Percentiles rank a stretch among this genome's conserved stretches.
Conservation (phyloP, 2,329 filamentous ascomycete species). For the Penicillium capsulatum region DNA sequence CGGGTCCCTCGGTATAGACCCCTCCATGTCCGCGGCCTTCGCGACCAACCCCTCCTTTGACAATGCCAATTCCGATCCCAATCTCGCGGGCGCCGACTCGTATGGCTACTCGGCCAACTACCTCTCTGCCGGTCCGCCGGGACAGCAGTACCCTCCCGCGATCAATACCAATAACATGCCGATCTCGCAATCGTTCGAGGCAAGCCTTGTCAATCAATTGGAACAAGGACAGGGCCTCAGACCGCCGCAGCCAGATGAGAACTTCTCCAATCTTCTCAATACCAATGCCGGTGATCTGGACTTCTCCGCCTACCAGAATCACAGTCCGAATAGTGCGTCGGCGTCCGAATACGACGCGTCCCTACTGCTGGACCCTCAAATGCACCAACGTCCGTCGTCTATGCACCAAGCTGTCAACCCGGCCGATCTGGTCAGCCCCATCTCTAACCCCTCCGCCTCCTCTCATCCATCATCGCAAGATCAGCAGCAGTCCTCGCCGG, state of each 20-base stretch:
- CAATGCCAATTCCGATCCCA: constrained; percentile 23
- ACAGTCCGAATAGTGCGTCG: constrained; percentile 28
- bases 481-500: constrained; percentile 50
- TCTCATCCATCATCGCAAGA: constrained; percentile 55
- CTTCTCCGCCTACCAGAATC: constrained; percentile 38
- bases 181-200: constrained; percentile 37
- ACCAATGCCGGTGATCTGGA: constrained; percentile 38
- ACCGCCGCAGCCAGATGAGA: constrained; percentile 32
- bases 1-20: constrained; percentile 33
- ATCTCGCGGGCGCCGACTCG: constrained; percentile 30
- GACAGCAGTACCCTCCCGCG: constrained; percentile 31
- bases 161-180: constrained; percentile 27
- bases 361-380: constrained; percentile 40
- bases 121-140: constrained; percentile 30
- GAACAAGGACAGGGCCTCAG: constrained; percentile 30
- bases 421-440: constrained; percentile 44
- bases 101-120: constrained; percentile 37
- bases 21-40: constrained; percentile 33
- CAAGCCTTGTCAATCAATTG: constrained; percentile 35
- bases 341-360: constrained; percentile 38
- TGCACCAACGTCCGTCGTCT: constrained; percentile 32
- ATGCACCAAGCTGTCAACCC: constrained; percentile 45
- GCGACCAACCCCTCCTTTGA: constrained; percentile 34
- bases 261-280: constrained; percentile 36
- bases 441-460: constrained; percentile 51